Evolutionary conservation across 108 stramenopile species (phyloP), one percentile per base, ranked within the genome.

Genomic region (Nitzschia sp.): DNA sequence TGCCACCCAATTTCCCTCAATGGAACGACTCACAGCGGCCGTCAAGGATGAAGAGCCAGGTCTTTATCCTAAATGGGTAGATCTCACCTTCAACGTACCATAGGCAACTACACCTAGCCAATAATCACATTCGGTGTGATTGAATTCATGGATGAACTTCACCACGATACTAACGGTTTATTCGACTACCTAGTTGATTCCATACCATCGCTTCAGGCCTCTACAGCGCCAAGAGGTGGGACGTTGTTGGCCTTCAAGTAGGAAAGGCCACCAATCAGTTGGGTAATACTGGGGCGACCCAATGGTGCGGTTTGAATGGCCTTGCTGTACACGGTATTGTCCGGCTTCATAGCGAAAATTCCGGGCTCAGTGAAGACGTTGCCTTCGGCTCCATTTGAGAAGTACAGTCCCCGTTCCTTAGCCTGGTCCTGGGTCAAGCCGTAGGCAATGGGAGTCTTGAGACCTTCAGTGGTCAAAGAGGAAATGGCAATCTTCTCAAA

Each of bases 1-100:
- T 53, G 93, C 92, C 2, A 77, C 83, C 0, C 89, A 90, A 61
- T 82, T 65, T 67, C 87, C 86, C 6, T 77, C 86, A n/a, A 77
- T 86, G 65, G 62, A 67, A 42, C 56, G 76, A 19, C 70, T 89
- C 54, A 65, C 74, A 53, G 22, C 71, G 3, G 79, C 84, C 26
- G 79, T 86, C 6, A 42, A 52, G 2, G 29, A 65, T 20, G 83
- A 86, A 44, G 91, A 92, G 53, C 83, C 84, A 10, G 80, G 79
- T 8, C 80, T 92, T 54, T 57, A 48, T 52, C 15, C 15, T 7
- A 43, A 24, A 17, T 76, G 75, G 75, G 17, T 37, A 34, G 29
- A 34, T 34, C 29, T 34, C 29, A 24, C 50, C 46, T 17, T 20
- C 25, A 6, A 41, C 55, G 61, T 20, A 46, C 41, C 6, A 21